Evolutionary conservation across 208 protist species (phyloP).

Genomic region (Endotrypanum monterogeii): DNA sequence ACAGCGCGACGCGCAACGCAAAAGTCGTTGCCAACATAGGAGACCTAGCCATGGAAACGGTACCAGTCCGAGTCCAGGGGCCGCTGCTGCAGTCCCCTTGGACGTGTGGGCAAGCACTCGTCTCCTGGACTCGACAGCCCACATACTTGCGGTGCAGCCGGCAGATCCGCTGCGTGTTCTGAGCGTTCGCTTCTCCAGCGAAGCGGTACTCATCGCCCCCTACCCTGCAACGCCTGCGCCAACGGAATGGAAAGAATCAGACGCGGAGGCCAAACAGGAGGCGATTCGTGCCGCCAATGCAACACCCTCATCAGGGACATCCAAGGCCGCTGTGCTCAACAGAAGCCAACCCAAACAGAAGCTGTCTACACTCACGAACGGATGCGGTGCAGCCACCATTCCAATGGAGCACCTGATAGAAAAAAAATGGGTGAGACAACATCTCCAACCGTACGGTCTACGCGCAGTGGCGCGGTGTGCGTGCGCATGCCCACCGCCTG

Average conservation of each 20-base stretch:
- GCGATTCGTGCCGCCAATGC: background rate
- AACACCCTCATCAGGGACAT: background rate
- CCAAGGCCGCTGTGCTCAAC: background rate
- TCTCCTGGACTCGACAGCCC: slow-evolving; percentile 29
- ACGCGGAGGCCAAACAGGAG: slow-evolving; percentile 5
- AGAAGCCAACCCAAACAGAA: background rate
- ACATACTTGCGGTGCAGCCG: slow-evolving; percentile 37
- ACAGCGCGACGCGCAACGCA: slow-evolving; percentile 6
- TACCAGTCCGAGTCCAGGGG: background rate
- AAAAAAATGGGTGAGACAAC: slow-evolving; percentile 13
- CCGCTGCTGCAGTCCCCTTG: slow-evolving; percentile 14
- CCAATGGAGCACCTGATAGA: slow-evolving; percentile 13
- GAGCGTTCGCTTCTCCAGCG: slow-evolving; percentile 32
- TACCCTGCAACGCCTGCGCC: slow-evolving; percentile 10
- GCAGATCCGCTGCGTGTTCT: slow-evolving; percentile 33
- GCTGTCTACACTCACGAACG: background rate
- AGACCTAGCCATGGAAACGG: background rate
- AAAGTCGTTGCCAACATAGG: background rate
- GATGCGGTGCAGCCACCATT: background rate
- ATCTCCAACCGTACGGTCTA: slow-evolving; percentile 30
- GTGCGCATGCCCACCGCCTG: slow-evolving; percentile 7
- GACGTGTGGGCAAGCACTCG: slow-evolving; percentile 28
- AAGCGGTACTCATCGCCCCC: slow-evolving; percentile 23
- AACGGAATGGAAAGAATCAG: background rate
- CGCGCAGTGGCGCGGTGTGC: slow-evolving; percentile 22